phyloP scores from a whole-genome alignment of 441 rosid species.

The Kokia cookei region DNA sequence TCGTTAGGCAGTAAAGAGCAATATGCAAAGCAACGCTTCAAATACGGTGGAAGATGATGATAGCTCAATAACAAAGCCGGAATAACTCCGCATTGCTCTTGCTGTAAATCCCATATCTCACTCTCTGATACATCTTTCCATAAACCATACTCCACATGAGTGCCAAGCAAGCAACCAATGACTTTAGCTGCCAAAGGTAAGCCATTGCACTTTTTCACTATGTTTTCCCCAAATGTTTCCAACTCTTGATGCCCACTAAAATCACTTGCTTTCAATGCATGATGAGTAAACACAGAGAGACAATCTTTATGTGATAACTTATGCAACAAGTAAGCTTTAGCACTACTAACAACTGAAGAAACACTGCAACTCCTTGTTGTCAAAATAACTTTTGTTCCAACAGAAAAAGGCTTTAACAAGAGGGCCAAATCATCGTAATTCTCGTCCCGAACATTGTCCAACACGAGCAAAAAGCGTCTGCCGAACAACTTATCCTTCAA shows the following conservation, averaged over 20 bases:
- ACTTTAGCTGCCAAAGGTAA: constrained; percentile 10
- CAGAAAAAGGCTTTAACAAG: neutral
- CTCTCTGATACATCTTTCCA: constrained; percentile 12
- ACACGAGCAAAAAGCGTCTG: constrained; percentile 7
- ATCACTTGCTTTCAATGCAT: neutral
- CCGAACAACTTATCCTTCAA: constrained; percentile 9
- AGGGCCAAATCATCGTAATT: constrained; percentile 1
- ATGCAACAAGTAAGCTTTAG: neutral
- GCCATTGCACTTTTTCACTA: constrained; percentile 4
- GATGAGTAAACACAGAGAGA: neutral
- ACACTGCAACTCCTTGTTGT: neutral
- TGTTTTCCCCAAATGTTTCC: neutral
- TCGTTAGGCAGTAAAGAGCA: constrained; percentile 16
- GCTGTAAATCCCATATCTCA: constrained; percentile 5
- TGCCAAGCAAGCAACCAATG: constrained; percentile 1
- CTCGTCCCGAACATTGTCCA: constrained; percentile 18
- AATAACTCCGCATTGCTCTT: neutral
- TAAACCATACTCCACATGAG: neutral
- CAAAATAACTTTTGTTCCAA: constrained; percentile 9
- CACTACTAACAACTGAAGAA: neutral
- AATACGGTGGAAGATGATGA: neutral
- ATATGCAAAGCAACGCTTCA: constrained; percentile 12
- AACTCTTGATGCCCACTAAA: neutral
- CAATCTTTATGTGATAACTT: constrained; percentile 5
- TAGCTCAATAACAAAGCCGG: constrained; percentile 13